Conservation (phyloP, 805 yeast species). For the Teunomyces atbi region DNA sequence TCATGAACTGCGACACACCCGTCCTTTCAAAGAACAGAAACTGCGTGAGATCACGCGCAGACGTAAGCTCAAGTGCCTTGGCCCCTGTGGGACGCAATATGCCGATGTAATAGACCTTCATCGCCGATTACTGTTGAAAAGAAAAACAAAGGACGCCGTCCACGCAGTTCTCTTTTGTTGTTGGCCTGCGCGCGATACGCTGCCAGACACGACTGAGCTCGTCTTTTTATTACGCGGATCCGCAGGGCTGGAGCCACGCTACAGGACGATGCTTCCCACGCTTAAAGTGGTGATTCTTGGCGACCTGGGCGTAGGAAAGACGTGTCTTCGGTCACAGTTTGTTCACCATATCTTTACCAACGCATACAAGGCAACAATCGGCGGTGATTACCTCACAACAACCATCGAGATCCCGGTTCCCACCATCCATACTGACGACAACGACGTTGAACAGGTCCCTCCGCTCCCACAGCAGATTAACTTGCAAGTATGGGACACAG, state of each 20-base stretch:
- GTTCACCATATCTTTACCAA: constrained; percentile 54
- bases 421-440: not conserved
- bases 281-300: constrained; percentile 56
- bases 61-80: constrained; percentile 71
- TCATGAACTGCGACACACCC: constrained; percentile 87
- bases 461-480: constrained; percentile 21
- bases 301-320: constrained; percentile 60
- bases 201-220: not conserved
- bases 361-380: constrained; percentile 58
- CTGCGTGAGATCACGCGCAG: constrained; percentile 78
- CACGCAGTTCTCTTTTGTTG: not conserved
- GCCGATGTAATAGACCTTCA: constrained; percentile 93
- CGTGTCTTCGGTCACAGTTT: constrained; percentile 54
- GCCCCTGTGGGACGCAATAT: constrained; percentile 64
- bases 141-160: too few relatives aligned
- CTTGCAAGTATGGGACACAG: constrained; percentile 58
- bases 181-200: not conserved
- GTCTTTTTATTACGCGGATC: not conserved
- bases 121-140: constrained; percentile 22
- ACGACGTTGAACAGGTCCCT: constrained; percentile 6
- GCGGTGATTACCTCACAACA: constrained; percentile 56
- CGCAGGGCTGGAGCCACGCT: not conserved
- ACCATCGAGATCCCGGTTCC: constrained; percentile 17
- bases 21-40: constrained; percentile 87
- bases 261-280: constrained; percentile 12